phyloP scores from a whole-genome alignment of 2,329 filamentous ascomycete species.

The Hirsutella rhossiliensis region DNA sequence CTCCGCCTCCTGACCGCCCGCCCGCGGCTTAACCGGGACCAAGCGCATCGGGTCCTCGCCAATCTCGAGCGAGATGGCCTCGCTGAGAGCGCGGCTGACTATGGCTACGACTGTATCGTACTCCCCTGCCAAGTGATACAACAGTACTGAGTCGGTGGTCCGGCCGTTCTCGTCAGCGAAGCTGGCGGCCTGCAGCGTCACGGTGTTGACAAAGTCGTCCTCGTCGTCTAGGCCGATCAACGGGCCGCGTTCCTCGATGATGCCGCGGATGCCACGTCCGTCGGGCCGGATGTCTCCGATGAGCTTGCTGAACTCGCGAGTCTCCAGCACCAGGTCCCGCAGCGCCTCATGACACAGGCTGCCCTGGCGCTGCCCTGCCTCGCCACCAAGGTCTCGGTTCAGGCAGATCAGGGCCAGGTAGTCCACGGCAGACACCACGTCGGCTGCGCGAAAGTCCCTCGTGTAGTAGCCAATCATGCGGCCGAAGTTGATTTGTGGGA shows the following conservation, averaged over 20 bases:
- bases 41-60: slow-evolving; percentile 70
- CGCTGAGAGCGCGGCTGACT: slow-evolving; percentile 79
- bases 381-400: slow-evolving; percentile 69
- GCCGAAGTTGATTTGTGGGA: slow-evolving; percentile 85
- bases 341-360: slow-evolving; percentile 84
- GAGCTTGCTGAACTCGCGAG: slow-evolving; percentile 85
- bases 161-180: slow-evolving; percentile 91
- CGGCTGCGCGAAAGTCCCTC: slow-evolving; percentile 82
- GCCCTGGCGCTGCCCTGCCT: slow-evolving; percentile 64
- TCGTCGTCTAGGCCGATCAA: slow-evolving; percentile 73
- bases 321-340: slow-evolving; percentile 91
- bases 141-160: slow-evolving; percentile 82
- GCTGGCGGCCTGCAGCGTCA: slow-evolving; percentile 83
- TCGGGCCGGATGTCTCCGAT: slow-evolving; percentile 85
- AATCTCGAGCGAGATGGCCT: slow-evolving; percentile 77
- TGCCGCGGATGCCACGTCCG: slow-evolving; percentile 71
- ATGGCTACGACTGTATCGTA: slow-evolving; percentile 91
- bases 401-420: slow-evolving; percentile 88
- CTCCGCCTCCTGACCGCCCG: slow-evolving; percentile 25
- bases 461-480: slow-evolving; percentile 93
- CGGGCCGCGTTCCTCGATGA: slow-evolving; percentile 73
- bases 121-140: slow-evolving; percentile 90
- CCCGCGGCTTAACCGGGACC: slow-evolving; percentile 66
- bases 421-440: slow-evolving; percentile 81
- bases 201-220: slow-evolving; percentile 77